These are phyloP conservation scores for Torulaspora maleeae DNA, from an alignment of 805 yeast genomes.

Conservation along the genomic window DNA sequence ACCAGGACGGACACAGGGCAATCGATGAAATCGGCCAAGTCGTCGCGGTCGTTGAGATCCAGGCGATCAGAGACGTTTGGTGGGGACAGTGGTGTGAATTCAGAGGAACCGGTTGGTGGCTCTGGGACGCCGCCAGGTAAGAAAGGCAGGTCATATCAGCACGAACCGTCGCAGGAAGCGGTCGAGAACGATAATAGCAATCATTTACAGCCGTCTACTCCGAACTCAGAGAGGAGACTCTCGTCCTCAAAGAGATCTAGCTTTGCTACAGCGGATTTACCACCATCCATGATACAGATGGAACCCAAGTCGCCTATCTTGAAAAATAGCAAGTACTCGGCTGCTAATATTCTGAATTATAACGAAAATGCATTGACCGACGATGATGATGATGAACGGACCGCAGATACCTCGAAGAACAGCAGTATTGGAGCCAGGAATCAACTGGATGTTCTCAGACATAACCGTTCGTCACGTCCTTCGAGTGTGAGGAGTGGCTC, in stretches of 20 bases:
- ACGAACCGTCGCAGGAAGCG: constrained; percentile 4
- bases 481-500: constrained; percentile 27
- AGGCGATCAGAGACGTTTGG: constrained; percentile 31
- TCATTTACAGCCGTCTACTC: constrained; percentile 12
- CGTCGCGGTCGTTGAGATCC: constrained; percentile 40
- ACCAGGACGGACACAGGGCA: constrained; percentile 52
- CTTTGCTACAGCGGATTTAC: constrained; percentile 40
- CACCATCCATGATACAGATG: constrained; percentile 64
- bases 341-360: constrained; percentile 22
- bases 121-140: constrained; percentile 5
- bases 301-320: constrained; percentile 74
- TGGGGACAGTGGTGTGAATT: constrained; percentile 21
- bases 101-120: neutral
- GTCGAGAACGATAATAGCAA: neutral
- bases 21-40: constrained; percentile 46
- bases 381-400: constrained; percentile 27
- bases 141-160: constrained; percentile 2
- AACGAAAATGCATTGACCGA: constrained; percentile 33
- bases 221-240: constrained; percentile 13
- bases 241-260: constrained; percentile 31
- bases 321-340: constrained; percentile 36
- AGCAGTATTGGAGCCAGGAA: constrained; percentile 6
- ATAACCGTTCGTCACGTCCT: constrained; percentile 22
- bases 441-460: constrained; percentile 20
- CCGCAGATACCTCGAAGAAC: constrained; percentile 10